Base-by-base conservation (phyloP, 805 yeast genomes). In the Saturnispora quitensis region DNA sequence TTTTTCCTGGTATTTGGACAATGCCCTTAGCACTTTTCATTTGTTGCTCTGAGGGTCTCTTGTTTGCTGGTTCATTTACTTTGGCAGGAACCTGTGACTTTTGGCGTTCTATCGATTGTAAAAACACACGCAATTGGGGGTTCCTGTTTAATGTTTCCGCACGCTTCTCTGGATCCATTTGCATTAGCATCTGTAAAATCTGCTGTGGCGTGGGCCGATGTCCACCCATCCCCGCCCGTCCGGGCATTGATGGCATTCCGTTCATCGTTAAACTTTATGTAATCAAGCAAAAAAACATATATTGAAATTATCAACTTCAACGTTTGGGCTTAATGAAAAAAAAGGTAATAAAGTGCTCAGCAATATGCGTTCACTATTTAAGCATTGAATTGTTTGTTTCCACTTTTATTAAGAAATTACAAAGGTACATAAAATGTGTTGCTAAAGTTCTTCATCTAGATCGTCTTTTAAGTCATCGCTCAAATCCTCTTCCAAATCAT, bases 131-230 rank as follows among this genome's bases (percentile, higher is more conserved):
- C 13, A 68, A 50, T 38, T 66, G 71, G 13, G 73, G 72, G 54
- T 68, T 66, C 46, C 62, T 63, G 48, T 61, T 53, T 12, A 69
- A 57, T 3, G 67, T 57, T 3, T 60, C 60, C 46, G 64, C 64
- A 49, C 70, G 59, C 45, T 68, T 69, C 40, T 64, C 68, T 1
- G 72, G 69, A 28, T 66, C 66, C 67, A 69, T 60, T 42, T 62
- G 57, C 63, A 68, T 66, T 45, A 69, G 53, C 42, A 65, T 64
- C 36, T 67, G 69, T 4, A 64, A 47, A n/a, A 66, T 48, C 53
- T 62, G 62, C 22, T 63, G 65, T 2, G 66, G 60, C 9, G 62
- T 57, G 55, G 60, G 56, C 20, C 58, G 58, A 10, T 58, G 60
- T 15, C 31, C 31, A 13, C 31, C 18, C 31, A 40, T 40, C 8